These are phyloP conservation scores for Posidonia australis DNA, from an alignment of 106 monocot species.

Conservation along the genomic window DNA sequence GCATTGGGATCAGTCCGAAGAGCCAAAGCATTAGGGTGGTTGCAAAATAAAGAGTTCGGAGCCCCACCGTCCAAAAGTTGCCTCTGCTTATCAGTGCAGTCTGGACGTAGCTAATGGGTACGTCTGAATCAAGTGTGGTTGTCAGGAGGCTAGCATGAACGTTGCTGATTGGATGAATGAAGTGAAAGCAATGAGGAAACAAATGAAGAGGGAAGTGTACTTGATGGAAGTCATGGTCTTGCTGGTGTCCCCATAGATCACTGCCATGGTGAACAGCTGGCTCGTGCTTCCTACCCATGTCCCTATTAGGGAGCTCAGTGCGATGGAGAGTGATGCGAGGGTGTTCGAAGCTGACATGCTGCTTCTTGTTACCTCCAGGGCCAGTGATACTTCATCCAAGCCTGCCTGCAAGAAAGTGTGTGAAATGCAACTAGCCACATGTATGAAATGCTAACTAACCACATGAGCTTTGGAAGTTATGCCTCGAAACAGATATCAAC, in stretches of 20 bases:
- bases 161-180: conserved; percentile 15
- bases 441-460: too few species aligned
- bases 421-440: neutral
- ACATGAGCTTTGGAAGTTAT: too few species aligned
- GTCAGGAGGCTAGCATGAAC: conserved; percentile 18
- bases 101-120: conserved; percentile 13
- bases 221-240: conserved; percentile 10
- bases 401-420: conserved; percentile 5
- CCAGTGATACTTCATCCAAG: neutral
- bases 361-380: conserved; percentile 7
- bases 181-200: conserved; percentile 19
- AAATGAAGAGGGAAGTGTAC: conserved; percentile 16
- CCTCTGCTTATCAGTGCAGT: conserved; percentile 9
- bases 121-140: conserved; percentile 10
- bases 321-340: conserved; percentile 14
- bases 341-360: conserved; percentile 8
- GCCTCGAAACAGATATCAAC: too few species aligned
- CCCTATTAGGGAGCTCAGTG: conserved; percentile 15
- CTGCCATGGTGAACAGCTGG: neutral
- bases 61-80: conserved; percentile 11
- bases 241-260: conserved; percentile 12
- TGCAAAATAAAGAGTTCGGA: conserved; percentile 12
- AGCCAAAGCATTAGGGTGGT: conserved; percentile 18
- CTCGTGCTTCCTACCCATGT: conserved; percentile 12
- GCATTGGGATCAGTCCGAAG: conserved; percentile 20